Evolutionary conservation across 2,329 filamentous ascomycete genomes (phyloP).

Genomic region (Trichoderma koningiopsis): DNA sequence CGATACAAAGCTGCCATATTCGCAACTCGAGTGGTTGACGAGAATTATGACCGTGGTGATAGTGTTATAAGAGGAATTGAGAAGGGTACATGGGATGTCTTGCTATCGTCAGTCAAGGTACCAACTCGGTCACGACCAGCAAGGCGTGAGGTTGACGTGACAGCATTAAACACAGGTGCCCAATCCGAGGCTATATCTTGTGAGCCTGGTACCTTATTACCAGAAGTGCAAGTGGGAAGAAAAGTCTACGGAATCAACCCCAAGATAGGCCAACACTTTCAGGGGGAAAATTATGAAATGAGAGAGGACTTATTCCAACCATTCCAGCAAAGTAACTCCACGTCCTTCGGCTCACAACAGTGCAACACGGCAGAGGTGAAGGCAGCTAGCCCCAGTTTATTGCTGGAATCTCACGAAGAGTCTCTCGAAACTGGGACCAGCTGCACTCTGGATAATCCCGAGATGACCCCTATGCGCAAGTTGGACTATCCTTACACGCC

Average conservation of each 20-base stretch:
- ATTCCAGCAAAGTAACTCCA: neutral
- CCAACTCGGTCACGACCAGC: slow-evolving; percentile 11
- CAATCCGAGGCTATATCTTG: neutral
- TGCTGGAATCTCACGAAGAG: neutral
- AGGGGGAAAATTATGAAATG: neutral
- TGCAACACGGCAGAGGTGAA: neutral
- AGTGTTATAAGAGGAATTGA: slow-evolving; percentile 27
- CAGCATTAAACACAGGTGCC: neutral
- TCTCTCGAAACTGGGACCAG: neutral
- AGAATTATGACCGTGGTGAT: neutral
- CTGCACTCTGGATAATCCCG: neutral
- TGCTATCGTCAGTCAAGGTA: slow-evolving; percentile 29
- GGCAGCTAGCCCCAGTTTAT: too few species aligned
- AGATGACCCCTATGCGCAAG: neutral
- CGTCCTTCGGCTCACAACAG: neutral
- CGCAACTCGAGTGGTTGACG: neutral
- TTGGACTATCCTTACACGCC: neutral
- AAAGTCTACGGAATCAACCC: neutral
- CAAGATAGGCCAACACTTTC: too few species aligned
- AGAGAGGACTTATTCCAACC: neutral
- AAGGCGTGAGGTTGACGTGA: neutral
- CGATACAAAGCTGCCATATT: slow-evolving; percentile 35
- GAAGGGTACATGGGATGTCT: slow-evolving; percentile 32
- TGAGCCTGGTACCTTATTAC: neutral
- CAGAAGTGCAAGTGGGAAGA: neutral